Evolutionary conservation across 108 stramenopile species (phyloP), one percentile per base, ranked within the genome.

Genomic region (Nitzschia sp.): DNA sequence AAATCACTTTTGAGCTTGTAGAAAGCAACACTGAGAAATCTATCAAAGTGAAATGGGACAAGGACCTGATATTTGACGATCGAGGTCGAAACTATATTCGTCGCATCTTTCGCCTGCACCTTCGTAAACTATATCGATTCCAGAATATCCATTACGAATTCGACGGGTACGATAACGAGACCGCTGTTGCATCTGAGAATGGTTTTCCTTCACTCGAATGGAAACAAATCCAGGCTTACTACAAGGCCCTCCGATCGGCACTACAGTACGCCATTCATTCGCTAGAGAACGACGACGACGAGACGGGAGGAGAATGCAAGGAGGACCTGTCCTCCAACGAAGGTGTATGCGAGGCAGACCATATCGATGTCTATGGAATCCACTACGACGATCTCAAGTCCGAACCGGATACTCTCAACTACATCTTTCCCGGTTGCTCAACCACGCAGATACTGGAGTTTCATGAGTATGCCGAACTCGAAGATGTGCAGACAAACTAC

Each of bases 21-120:
- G 36, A 36, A 62, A 35, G 3, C 3, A 32, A 42, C 25, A 30
- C n/a, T 11, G 28, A 64, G 18, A 19, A 11, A 2, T 19, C 80
- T 2, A 62, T 78, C 24, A 70, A 84, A 25, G 54, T 85, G 29
- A 63, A 81, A 0, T 87, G 85, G 83, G 82, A 80, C 51, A 60
- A 73, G 19, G 46, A 70, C 51, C 55, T 88, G 8, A 1, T 18
- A 17, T 64, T 49, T 26, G 72, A 81, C 85, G 79, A 85, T 82
- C 6, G 46, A 58, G 27, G 49, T 30, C 13, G 83, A 80, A 42
- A 86, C 84, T 79, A 76, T 82, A 73, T 70, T 54, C 85, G 86
- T 48, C 57, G 82, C 33, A 49, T 64, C 49, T 47, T 49, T 64
- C 47, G 64, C 3, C 23, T 29, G 17, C 28, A 64, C 11, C 46